Conservation (phyloP, 2,329 filamentous ascomycete genomes). For the Fusarium heterosporum region DNA sequence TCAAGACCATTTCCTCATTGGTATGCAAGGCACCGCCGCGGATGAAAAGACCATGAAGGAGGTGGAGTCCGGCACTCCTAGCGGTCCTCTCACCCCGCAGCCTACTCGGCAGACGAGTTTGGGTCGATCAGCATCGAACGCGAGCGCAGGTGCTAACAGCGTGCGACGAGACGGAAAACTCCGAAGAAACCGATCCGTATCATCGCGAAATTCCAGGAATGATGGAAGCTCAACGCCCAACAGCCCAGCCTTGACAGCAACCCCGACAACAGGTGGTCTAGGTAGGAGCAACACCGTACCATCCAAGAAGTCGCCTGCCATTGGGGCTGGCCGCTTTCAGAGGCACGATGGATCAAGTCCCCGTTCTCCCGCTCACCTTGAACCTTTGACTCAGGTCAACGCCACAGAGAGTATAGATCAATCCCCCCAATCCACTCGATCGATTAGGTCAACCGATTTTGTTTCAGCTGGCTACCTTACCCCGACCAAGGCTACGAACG, state of each 20-base stretch:
- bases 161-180: slow-evolving; percentile 83
- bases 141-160: slow-evolving; percentile 89
- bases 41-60: slow-evolving; percentile 79
- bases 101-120: slow-evolving; percentile 64
- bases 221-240: slow-evolving; percentile 79
- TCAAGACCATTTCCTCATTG: slow-evolving; percentile 97
- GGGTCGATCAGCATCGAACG: slow-evolving; percentile 80
- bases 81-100: slow-evolving; percentile 59
- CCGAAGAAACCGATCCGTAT: slow-evolving; percentile 90
- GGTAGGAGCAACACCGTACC: slow-evolving; percentile 89
- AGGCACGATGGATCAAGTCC: slow-evolving; percentile 50
- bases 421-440: slow-evolving; percentile 47
- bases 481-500: slow-evolving; percentile 47
- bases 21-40: slow-evolving; percentile 99
- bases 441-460: slow-evolving; percentile 49
- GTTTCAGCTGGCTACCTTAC: slow-evolving; percentile 42
- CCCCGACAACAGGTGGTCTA: slow-evolving; percentile 67
- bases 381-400: slow-evolving; percentile 54
- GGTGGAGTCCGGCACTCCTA: slow-evolving; percentile 75
- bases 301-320: slow-evolving; percentile 84
- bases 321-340: slow-evolving; percentile 75
- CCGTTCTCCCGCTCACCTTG: slow-evolving; percentile 51
- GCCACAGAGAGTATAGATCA: slow-evolving; percentile 40
- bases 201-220: slow-evolving; percentile 84
- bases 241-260: slow-evolving; percentile 66